phyloP scores from a whole-genome alignment of 1,284 basidiomycete species.

The Microbotryum saponariae region DNA sequence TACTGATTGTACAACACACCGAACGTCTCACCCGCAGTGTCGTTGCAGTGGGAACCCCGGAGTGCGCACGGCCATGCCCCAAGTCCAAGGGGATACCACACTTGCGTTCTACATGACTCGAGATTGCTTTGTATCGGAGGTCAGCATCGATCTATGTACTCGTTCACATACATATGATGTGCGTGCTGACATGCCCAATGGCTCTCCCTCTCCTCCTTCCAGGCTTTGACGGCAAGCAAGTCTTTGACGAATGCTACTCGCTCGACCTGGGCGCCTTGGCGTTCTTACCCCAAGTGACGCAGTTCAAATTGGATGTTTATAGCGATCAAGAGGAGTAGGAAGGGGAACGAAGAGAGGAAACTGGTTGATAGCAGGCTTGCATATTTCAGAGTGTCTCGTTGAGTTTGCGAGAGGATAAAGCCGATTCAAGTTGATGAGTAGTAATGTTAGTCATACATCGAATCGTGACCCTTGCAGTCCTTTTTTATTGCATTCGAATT shows the following conservation, averaged over 20 bases:
- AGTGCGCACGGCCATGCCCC: conserved; percentile 15
- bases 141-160: no score
- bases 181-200: no score
- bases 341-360: no score
- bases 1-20: not conserved
- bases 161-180: no score
- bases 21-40: conserved; percentile 11
- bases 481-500: no score
- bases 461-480: no score
- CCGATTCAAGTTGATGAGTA: no score
- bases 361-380: no score
- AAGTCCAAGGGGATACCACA: conserved; percentile 24
- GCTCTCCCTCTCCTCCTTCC: no score
- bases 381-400: no score
- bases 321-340: not conserved
- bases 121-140: conserved; percentile 25
- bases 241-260: conserved; percentile 25
- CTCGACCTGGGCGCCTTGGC: conserved; percentile 24
- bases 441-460: no score
- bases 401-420: no score
- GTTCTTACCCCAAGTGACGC: conserved; percentile 29
- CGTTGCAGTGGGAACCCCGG: conserved; percentile 25
- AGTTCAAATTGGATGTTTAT: conserved; percentile 9
- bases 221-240: conserved; percentile 22
- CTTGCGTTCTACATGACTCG: conserved; percentile 24